phyloP scores from a whole-genome alignment of 2,329 filamentous ascomycete species.

The Penicillium sp. region DNA sequence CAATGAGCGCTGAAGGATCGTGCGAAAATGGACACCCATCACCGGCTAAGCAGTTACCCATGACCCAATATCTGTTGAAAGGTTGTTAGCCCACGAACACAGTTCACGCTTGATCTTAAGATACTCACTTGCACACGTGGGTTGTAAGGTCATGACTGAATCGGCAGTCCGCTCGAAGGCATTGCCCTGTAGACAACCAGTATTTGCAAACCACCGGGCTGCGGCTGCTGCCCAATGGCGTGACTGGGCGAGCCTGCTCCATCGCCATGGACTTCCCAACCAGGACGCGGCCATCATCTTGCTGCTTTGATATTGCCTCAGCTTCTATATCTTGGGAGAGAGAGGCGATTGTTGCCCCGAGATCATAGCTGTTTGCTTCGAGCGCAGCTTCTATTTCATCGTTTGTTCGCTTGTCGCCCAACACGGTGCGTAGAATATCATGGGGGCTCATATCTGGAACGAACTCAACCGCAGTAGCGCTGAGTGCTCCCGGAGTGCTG shows the following conservation, averaged over 20 bases:
- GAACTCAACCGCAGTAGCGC: constrained; percentile 82
- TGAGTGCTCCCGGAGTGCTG: constrained; percentile 67
- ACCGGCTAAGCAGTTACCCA: constrained; percentile 91
- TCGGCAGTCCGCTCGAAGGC: constrained; percentile 89
- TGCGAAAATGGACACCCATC: constrained; percentile 96
- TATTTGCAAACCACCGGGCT: constrained; percentile 95
- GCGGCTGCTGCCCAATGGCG: constrained; percentile 74
- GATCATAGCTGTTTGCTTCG: constrained; percentile 85
- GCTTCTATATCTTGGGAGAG: constrained; percentile 74
- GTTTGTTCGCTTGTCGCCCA: constrained; percentile 84
- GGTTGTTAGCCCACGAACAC: constrained; percentile 28
- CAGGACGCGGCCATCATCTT: constrained; percentile 66
- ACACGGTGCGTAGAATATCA: constrained; percentile 93
- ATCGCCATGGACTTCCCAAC: constrained; percentile 89
- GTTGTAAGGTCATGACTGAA: constrained; percentile 96
- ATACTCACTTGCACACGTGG: constrained; percentile 93
- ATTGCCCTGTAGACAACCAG: constrained; percentile 93
- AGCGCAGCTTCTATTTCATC: constrained; percentile 94
- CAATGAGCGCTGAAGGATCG: constrained; percentile 84
- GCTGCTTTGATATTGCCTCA: constrained; percentile 51
- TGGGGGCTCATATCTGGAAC: constrained; percentile 93
- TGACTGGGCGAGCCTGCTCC: constrained; percentile 70
- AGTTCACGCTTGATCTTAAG: neutral
- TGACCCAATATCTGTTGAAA: constrained; percentile 79
- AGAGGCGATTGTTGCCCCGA: constrained; percentile 85